A percentile compares a stretch with the other conserved stretches of the same genome.
These are phyloP conservation scores for Oryza longistaminata DNA, from an alignment of 176 grass and related monocot species.

Conservation along the genomic window DNA sequence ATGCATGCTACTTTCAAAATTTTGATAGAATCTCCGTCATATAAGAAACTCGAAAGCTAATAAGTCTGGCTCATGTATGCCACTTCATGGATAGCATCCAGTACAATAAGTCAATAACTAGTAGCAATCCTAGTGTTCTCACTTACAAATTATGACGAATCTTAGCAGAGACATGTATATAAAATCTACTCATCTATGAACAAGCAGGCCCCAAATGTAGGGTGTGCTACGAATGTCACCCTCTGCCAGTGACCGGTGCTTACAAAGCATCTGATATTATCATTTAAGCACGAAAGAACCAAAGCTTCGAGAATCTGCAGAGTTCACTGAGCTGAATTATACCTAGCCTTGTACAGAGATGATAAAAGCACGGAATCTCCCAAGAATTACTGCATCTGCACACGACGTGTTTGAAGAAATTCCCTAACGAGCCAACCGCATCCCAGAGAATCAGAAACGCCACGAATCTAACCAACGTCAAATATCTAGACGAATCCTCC, in stretches of 20 bases:
- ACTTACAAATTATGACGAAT: neutral
- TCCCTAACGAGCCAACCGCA: neutral
- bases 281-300: neutral
- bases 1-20: neutral
- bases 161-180: neutral
- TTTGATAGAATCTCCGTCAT: too few species aligned
- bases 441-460: neutral
- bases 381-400: slow-evolving; percentile 7
- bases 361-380: neutral
- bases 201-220: neutral
- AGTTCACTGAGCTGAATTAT: neutral
- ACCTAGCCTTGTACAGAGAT: neutral
- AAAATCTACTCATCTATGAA: neutral
- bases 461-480: neutral
- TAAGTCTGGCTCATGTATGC: neutral
- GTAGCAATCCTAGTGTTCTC: neutral
- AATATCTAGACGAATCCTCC: neutral
- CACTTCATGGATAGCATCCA: neutral
- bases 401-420: slow-evolving; percentile 43
- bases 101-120: neutral
- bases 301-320: neutral
- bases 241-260: neutral
- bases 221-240: neutral
- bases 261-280: neutral
- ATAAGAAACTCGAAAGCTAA: neutral